Percentiles rank a stretch among this genome's conserved stretches.
These are phyloP conservation scores for Pulveroboletus sp. DNA, from an alignment of 768 basidiomycete genomes.

Conservation along the genomic window DNA sequence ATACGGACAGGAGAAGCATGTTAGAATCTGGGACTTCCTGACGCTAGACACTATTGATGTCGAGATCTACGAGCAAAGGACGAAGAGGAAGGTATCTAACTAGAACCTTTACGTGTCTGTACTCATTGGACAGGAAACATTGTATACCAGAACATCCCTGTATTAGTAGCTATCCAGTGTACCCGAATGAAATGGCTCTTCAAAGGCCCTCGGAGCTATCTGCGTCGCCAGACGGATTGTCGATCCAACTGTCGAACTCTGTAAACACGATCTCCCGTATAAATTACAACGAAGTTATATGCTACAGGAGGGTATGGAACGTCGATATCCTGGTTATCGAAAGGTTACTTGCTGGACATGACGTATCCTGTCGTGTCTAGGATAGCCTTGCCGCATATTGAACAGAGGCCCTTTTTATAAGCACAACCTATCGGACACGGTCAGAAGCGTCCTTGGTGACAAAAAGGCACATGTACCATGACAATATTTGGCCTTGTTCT, in stretches of 20 bases:
- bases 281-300: slow-evolving; percentile 14
- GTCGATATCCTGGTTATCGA: neutral
- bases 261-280: neutral
- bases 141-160: slow-evolving; percentile 6
- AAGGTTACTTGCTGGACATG: slow-evolving; percentile 72
- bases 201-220: no score
- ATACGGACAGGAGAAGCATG: slow-evolving; percentile 77
- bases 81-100: slow-evolving; percentile 22
- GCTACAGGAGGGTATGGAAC: slow-evolving; percentile 24
- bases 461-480: slow-evolving; percentile 52
- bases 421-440: slow-evolving; percentile 59
- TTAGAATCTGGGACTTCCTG: slow-evolving; percentile 78
- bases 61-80: slow-evolving; percentile 64
- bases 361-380: slow-evolving; percentile 78
- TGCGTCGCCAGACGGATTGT: no score
- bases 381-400: slow-evolving; percentile 84
- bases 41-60: slow-evolving; percentile 87
- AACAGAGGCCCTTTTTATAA: slow-evolving; percentile 80
- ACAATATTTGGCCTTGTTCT: slow-evolving; percentile 86
- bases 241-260: neutral
- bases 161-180: neutral
- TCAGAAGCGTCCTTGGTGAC: slow-evolving; percentile 1
- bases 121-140: slow-evolving; percentile 5
- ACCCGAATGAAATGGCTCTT: neutral
- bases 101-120: slow-evolving; percentile 14